These are phyloP conservation scores for Metschnikowia sp. DNA, from an alignment of 805 yeast species.

Conservation along the genomic window DNA sequence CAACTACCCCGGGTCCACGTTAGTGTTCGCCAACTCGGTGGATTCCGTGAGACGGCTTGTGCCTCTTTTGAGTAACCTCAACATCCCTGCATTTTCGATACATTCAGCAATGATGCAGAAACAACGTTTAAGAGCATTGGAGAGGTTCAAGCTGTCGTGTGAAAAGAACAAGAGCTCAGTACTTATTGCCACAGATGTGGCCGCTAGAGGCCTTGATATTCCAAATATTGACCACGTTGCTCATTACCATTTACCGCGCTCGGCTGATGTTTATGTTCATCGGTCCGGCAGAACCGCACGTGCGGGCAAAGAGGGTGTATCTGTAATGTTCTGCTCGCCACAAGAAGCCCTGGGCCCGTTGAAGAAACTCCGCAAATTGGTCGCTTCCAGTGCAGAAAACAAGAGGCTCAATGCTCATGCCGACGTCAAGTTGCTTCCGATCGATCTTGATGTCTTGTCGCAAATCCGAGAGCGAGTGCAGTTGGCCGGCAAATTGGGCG, in stretches of 20 bases:
- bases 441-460: conserved; percentile 69
- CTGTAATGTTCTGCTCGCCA: conserved; percentile 88
- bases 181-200: conserved; percentile 92
- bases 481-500: conserved; percentile 73
- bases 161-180: conserved; percentile 53
- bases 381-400: conserved; percentile 32
- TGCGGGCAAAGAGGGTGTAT: conserved; percentile 92
- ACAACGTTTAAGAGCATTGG: conserved; percentile 82
- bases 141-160: conserved; percentile 63
- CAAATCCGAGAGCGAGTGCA: conserved; percentile 68
- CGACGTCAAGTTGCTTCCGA: conserved; percentile 66
- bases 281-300: conserved; percentile 99
- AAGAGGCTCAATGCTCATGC: conserved; percentile 33
- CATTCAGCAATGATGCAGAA: conserved; percentile 96
- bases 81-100: conserved; percentile 67
- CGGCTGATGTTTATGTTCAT: conserved; percentile 93
- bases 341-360: conserved; percentile 90
- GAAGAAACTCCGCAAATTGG: conserved; percentile 62
- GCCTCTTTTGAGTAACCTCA: conserved; percentile 68
- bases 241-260: conserved; percentile 91
- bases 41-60: conserved; percentile 87
- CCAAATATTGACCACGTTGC: conserved; percentile 89
- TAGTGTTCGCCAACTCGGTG: conserved; percentile 92
- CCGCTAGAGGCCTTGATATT: conserved; percentile 96
- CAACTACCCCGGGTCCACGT: conserved; percentile 83